Conservation (phyloP, 2,329 filamentous ascomycete genomes). For the Mycosphaerelloides madeirae region DNA sequence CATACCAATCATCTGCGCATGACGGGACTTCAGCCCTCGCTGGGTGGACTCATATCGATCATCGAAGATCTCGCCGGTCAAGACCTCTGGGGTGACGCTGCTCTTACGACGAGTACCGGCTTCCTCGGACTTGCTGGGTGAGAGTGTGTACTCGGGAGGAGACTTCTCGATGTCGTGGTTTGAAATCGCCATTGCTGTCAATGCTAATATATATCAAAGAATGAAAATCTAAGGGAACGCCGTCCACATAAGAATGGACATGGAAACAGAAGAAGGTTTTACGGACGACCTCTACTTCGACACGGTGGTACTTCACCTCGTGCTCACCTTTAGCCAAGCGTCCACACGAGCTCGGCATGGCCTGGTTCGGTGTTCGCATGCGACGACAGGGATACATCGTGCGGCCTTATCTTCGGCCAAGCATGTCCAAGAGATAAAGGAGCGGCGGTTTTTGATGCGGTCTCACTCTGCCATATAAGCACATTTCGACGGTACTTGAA, state of each 20-base stretch:
- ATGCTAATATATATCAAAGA: background rate
- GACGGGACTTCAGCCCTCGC: conserved; percentile 37
- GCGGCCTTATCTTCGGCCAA: conserved; percentile 16
- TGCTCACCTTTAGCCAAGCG: too few species aligned
- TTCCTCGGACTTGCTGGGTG: conserved; percentile 7
- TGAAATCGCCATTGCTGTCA: background rate
- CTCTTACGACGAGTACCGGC: conserved; percentile 9
- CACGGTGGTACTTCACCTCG: too few species aligned
- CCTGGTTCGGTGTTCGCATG: too few species aligned
- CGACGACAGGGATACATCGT: too few species aligned
- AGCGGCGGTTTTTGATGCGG: background rate
- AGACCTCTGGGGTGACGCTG: conserved; percentile 19
- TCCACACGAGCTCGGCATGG: too few species aligned
- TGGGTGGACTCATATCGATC: conserved; percentile 36
- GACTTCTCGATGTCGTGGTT: conserved; percentile 3
- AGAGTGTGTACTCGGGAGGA: conserved; percentile 4
- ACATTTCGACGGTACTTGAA: too few species aligned
- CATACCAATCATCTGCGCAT: conserved; percentile 32
- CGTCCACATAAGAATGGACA: too few species aligned
- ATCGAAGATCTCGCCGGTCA: conserved; percentile 22
- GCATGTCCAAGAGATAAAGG: conserved; percentile 8
- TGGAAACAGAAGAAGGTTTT: too few species aligned
- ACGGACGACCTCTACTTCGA: too few species aligned
- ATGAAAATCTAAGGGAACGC: too few species aligned
- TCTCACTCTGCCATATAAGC: too few species aligned